Percentiles rank a stretch among this genome's conserved stretches.
phyloP scores from a whole-genome alignment of 2,329 filamentous ascomycete genomes.

The Zymoseptoria crescenta region DNA sequence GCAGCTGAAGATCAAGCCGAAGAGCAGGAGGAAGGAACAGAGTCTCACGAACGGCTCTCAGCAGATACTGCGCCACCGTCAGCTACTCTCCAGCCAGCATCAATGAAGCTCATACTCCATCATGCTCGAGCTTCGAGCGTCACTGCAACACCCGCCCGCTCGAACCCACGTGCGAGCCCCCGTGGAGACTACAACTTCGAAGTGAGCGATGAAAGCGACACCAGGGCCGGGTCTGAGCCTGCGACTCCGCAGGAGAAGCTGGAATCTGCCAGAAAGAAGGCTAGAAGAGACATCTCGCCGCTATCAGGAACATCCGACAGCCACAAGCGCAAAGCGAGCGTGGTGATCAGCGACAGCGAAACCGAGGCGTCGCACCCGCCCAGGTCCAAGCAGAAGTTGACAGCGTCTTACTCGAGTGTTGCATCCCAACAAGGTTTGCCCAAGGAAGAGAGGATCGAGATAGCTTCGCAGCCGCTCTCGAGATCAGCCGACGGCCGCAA shows the following conservation, averaged over 20 bases:
- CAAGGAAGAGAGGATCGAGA: not conserved
- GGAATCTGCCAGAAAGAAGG: not conserved
- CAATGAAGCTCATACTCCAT: not conserved
- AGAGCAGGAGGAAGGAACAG: no score
- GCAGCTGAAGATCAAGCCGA: not conserved
- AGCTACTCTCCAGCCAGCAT: not conserved
- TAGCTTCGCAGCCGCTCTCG: not conserved
- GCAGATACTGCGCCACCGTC: not conserved
- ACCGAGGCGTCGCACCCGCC: not conserved
- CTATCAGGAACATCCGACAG: not conserved
- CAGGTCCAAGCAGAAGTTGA: not conserved
- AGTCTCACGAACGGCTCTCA: no score
- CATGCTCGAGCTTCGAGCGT: not conserved
- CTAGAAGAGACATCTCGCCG: not conserved
- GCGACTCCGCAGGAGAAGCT: not conserved
- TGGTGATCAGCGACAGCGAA: not conserved
- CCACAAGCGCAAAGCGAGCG: not conserved
- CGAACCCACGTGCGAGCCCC: not conserved
- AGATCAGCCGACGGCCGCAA: not conserved
- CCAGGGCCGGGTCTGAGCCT: not conserved
- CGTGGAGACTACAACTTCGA: not conserved
- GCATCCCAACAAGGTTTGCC: not conserved
- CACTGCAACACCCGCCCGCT: not conserved
- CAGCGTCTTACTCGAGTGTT: not conserved
- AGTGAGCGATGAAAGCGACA: not conserved